Conservation (phyloP, 768 basidiomycete genomes). For the Lanmaoa pseudosensibilis region DNA sequence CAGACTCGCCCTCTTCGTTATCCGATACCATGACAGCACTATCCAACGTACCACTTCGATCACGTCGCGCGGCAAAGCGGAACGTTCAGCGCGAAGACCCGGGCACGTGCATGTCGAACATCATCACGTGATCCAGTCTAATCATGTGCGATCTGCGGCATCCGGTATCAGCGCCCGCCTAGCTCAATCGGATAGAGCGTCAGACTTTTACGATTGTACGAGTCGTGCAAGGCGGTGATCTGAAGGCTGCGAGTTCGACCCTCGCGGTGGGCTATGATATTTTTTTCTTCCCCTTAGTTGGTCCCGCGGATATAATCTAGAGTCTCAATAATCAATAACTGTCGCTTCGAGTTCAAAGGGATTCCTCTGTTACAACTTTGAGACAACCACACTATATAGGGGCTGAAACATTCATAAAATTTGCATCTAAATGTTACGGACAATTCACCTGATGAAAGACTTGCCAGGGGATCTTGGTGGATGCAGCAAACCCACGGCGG, state of each 20-base stretch:
- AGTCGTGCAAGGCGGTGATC: constrained; percentile 43
- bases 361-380: not conserved
- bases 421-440: not conserved
- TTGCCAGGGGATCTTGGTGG: not conserved
- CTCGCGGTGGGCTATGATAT: constrained; percentile 69
- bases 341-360: not conserved
- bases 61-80: not conserved
- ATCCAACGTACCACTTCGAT: not conserved
- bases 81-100: not conserved
- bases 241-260: constrained; percentile 87
- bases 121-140: constrained; percentile 16
- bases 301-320: not conserved
- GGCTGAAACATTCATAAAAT: not conserved
- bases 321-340: not conserved
- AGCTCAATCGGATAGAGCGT: constrained; percentile 71
- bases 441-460: not conserved
- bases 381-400: not conserved
- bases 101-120: constrained; percentile 20
- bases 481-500: not conserved
- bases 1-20: constrained; percentile 48
- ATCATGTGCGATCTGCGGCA: constrained; percentile 32
- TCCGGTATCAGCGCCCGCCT: constrained; percentile 43
- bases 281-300: not conserved
- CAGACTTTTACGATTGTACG: constrained; percentile 52
- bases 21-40: constrained; percentile 38